Evolutionary conservation across 345 rosid species (phyloP).

Genomic region (Gossypium australe): DNA sequence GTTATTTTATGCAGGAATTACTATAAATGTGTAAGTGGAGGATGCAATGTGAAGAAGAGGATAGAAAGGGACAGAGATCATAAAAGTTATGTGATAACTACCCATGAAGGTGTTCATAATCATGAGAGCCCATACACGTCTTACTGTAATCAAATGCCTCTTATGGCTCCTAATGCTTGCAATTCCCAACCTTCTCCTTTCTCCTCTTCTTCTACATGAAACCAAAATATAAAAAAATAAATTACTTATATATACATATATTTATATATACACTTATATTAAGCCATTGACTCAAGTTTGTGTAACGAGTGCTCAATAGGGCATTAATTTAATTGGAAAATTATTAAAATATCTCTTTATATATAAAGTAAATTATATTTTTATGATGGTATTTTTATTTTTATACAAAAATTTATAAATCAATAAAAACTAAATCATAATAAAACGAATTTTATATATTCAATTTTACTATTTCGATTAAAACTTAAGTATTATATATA

Average conservation of each 20-base stretch:
- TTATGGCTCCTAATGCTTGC: constrained; percentile 11
- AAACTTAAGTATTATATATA: too few species aligned
- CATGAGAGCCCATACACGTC: constrained; percentile 51
- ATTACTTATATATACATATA: not conserved
- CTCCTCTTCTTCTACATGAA: constrained; percentile 13
- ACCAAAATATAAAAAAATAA: not conserved
- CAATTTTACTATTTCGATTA: too few species aligned
- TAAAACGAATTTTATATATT: too few species aligned
- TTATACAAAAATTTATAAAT: too few species aligned
- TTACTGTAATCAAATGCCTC: constrained; percentile 31
- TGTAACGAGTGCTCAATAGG: too few species aligned
- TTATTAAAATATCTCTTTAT: too few species aligned
- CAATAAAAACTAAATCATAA: too few species aligned
- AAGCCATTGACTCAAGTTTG: too few species aligned
- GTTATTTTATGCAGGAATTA: not conserved
- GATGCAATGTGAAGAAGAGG: constrained; percentile 80
- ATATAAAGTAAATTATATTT: too few species aligned
- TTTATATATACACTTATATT: not conserved
- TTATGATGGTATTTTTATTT: too few species aligned
- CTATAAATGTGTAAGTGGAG: constrained; percentile 35
- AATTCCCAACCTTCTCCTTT: constrained; percentile 10
- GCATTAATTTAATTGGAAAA: too few species aligned
- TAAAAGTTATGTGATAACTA: constrained; percentile 59
- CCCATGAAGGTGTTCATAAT: constrained; percentile 72
- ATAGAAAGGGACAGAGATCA: constrained; percentile 75